Evolutionary conservation across 129 eudicot species (phyloP).

Genomic region (Helianthus tuberosus): DNA sequence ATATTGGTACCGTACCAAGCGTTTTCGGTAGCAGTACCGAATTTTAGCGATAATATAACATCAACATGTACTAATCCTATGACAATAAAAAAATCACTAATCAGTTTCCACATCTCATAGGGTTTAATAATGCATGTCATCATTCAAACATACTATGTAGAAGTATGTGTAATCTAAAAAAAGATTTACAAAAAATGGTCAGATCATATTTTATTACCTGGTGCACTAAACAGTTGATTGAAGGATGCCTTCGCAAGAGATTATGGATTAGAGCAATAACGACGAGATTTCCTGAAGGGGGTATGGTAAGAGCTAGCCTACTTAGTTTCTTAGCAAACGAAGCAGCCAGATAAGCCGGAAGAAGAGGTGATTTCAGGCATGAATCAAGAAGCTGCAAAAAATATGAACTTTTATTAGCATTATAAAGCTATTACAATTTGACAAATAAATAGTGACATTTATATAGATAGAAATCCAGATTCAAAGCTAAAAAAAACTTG

Average conservation of each 20-base stretch:
- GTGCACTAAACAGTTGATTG: slow-evolving; percentile 86
- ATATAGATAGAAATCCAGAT: neutral
- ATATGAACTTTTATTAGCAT: slow-evolving; percentile 18
- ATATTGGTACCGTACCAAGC: no score
- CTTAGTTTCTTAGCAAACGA: slow-evolving; percentile 91
- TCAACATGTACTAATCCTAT: no score
- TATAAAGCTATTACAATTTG: neutral
- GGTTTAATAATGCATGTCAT: neutral
- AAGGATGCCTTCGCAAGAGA: slow-evolving; percentile 87
- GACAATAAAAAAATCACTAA: neutral
- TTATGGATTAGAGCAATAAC: slow-evolving; percentile 83
- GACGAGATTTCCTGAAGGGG: slow-evolving; percentile 85
- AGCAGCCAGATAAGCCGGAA: slow-evolving; percentile 93
- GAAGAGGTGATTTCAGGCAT: slow-evolving; percentile 91
- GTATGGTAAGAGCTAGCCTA: slow-evolving; percentile 72
- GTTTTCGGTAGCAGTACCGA: no score
- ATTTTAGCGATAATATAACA: no score
- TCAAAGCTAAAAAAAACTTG: neutral
- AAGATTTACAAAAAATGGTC: neutral
- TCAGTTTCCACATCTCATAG: neutral
- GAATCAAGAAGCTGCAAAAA: slow-evolving; percentile 80
- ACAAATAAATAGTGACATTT: neutral
- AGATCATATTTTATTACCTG: slow-evolving; percentile 40
- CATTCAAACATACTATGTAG: slow-evolving; percentile 1
- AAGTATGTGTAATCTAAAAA: slow-evolving; percentile 2